Base-by-base conservation (phyloP, 2,329 filamentous ascomycete species). In the Hypoxylon sp. region DNA sequence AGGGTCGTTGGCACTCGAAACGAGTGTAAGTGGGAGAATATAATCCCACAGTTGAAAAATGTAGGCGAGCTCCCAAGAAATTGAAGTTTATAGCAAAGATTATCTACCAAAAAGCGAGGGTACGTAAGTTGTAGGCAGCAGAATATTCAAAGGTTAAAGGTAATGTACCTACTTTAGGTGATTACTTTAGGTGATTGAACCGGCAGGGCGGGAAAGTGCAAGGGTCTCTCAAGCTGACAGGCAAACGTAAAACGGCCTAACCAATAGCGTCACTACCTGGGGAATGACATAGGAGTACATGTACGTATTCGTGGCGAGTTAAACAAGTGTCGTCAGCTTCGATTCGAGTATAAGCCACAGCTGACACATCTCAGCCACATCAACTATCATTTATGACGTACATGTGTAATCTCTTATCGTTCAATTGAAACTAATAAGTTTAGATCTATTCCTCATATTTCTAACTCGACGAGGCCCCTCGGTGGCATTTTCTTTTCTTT, bases 341-440 rank as follows among this genome's bases (percentile, higher is more conserved):
- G 10, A 47, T 29, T n/a, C 39, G 29, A 44, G 39, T 22, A n/a
- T 39, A 52, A 61, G 63, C 63, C 57, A 66, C 57, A 51, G 11
- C 19, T 39, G 24, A 52, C 14, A 51, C 9, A 26, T n/a, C 51
- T 52, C 42, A 63, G 64, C 64, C 64, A 63, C 64, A 46, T 13
- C 11, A 24, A 37, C 13, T 35, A 35, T 24, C n/a, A 10, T 46
- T 56, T 14, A 54, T 61, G 58, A 61, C 58, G 59, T 22, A 22
- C 19, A 22, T 22, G 19, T 22, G 19, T 11, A 59, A 26, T 17
- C 22, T 39, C 47, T 31, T 33, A 51, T 52, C 22, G 5, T 14
- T 33, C 39, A 48, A 5, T 26, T 26, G 26, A 26, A 26, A 6
- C 26, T 26, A 6, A 26, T 22, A 22, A 22, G 19, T 22, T 31